Evolutionary conservation across 176 grass and related monocot genomes (phyloP).

Genomic region (Saccharum officinarum): DNA sequence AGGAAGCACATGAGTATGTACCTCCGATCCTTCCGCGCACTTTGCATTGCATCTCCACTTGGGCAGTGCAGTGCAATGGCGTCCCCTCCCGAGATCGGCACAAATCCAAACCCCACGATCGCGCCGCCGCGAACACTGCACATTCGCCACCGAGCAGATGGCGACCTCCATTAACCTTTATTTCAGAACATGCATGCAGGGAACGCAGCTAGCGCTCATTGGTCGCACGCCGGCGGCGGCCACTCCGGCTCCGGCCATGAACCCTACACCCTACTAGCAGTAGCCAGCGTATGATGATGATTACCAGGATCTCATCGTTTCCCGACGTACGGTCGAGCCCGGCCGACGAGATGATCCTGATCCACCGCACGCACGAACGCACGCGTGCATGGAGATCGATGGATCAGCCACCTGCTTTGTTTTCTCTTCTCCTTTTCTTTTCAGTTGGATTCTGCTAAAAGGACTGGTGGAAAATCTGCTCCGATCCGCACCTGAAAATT

Average conservation of each 20-base stretch:
- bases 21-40: background rate
- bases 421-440: background rate
- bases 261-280: background rate
- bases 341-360: background rate
- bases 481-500: background rate
- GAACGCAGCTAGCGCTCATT: background rate
- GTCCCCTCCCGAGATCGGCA: background rate
- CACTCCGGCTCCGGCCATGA: background rate
- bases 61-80: background rate
- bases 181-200: background rate
- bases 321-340: background rate
- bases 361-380: background rate
- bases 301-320: background rate
- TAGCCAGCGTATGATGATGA: background rate
- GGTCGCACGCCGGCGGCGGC: background rate
- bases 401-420: background rate
- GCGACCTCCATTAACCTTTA: slow-evolving; percentile 28
- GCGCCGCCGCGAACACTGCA: background rate
- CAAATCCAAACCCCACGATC: slow-evolving; percentile 20
- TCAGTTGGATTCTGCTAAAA: slow-evolving; percentile 27
- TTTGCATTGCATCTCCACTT: background rate
- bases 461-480: slow-evolving; percentile 11
- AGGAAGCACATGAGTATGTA: too few relatives aligned
- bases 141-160: slow-evolving; percentile 7
- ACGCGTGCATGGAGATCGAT: slow-evolving; percentile 3